Evolutionary conservation across 1,284 basidiomycete genomes (phyloP).

Genomic region (Tilletia horrida): DNA sequence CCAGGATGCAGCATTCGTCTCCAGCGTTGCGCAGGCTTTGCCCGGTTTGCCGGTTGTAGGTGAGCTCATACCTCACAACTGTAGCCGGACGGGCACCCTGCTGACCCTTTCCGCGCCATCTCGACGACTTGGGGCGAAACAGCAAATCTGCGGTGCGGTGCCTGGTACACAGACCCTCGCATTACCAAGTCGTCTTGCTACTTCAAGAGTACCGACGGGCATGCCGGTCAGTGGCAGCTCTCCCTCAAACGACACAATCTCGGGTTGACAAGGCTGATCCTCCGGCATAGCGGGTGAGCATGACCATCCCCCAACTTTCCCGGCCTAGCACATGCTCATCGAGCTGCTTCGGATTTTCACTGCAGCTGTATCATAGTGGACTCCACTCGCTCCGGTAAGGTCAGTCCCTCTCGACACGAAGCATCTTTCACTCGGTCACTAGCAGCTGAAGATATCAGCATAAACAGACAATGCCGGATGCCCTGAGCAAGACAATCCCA

Average conservation of each 20-base stretch:
- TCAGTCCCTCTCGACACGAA: conserved; percentile 21
- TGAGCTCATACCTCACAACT: not conserved
- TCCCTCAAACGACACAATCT: conserved; percentile 68
- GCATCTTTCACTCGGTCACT: not conserved
- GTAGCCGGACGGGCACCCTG: not conserved
- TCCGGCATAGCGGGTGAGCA: conserved; percentile 59
- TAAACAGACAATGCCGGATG: conserved; percentile 75
- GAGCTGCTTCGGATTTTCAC: not conserved
- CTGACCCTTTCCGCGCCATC: not conserved
- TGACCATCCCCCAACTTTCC: not conserved
- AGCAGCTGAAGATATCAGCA: too few species aligned
- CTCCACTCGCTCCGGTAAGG: conserved; percentile 85
- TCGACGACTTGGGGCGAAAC: not conserved
- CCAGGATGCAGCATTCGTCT: conserved; percentile 17
- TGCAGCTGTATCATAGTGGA: conserved; percentile 79
- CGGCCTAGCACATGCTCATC: not conserved
- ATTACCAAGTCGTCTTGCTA: conserved; percentile 63
- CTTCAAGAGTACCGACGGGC: conserved; percentile 97
- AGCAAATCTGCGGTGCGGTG: conserved; percentile 90
- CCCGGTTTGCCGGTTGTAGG: conserved; percentile 4
- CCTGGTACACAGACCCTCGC: conserved; percentile 81
- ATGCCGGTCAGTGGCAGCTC: conserved; percentile 62
- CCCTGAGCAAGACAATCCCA: conserved; percentile 87
- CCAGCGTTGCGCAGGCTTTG: not conserved
- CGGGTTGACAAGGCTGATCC: conserved; percentile 68